Evolutionary conservation across 2,329 filamentous ascomycete species (phyloP).

Genomic region (Aureobasidium sp.): DNA sequence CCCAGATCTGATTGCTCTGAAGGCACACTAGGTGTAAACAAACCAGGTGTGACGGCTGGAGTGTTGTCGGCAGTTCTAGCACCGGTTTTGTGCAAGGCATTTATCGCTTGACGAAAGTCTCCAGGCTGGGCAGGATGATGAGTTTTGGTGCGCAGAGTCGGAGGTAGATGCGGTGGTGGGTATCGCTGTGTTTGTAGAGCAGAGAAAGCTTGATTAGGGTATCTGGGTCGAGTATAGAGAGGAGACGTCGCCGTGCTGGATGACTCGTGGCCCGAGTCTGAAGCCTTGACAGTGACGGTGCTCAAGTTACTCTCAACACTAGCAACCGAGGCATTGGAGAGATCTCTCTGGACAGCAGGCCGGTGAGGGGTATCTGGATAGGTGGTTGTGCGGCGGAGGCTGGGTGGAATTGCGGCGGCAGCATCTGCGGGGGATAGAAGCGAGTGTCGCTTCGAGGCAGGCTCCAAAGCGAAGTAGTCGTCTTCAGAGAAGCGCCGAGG

Average conservation of each 20-base stretch:
- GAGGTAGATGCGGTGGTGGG: constrained; percentile 28
- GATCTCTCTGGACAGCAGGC: constrained; percentile 31
- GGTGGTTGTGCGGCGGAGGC: neutral
- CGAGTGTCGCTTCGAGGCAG: neutral
- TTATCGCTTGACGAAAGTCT: constrained; percentile 32
- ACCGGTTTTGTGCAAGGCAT: constrained; percentile 30
- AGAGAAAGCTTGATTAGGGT: constrained; percentile 42
- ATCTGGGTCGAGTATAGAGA: constrained; percentile 28
- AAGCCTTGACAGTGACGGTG: constrained; percentile 23
- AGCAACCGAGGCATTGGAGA: constrained; percentile 33
- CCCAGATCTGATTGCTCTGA: constrained; percentile 22
- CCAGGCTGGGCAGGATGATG: constrained; percentile 32
- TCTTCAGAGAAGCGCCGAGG: constrained; percentile 15
- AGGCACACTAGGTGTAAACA: constrained; percentile 31
- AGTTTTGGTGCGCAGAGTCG: constrained; percentile 32
- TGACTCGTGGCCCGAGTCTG: constrained; percentile 15
- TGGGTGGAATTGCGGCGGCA: neutral
- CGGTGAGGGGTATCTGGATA: constrained; percentile 15
- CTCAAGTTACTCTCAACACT: constrained; percentile 34
- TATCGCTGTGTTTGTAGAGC: constrained; percentile 39
- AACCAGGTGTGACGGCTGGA: constrained; percentile 37
- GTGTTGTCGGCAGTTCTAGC: constrained; percentile 38
- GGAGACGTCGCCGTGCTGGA: constrained; percentile 13
- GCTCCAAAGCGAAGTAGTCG: constrained; percentile 17
- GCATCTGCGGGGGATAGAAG: neutral